These are phyloP conservation scores for Penstemon barbatus DNA, from an alignment of 257 asterid genomes.

Conservation along the genomic window DNA sequence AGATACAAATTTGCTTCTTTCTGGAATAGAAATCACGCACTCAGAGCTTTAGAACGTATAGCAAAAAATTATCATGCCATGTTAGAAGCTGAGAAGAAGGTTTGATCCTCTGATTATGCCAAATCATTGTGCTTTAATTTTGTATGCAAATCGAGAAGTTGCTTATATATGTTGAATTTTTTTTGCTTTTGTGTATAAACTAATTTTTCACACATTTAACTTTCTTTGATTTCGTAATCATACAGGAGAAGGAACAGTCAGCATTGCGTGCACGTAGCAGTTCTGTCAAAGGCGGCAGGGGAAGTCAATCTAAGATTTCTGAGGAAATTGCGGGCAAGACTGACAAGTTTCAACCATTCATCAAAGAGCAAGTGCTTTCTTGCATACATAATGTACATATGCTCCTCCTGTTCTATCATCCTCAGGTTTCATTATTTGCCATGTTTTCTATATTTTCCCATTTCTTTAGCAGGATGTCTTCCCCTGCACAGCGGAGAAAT, in stretches of 20 bases:
- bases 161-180: conserved; percentile 6
- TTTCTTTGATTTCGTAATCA: conserved; percentile 19
- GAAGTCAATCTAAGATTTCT: conserved; percentile 44
- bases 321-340: conserved; percentile 47
- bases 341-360: conserved; percentile 64
- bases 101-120: conserved; percentile 21
- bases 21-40: conserved; percentile 68
- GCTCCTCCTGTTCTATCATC: conserved; percentile 14
- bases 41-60: conserved; percentile 56
- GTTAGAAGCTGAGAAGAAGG: conserved; percentile 68
- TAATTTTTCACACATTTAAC: conserved; percentile 3
- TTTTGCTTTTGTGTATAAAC: neutral
- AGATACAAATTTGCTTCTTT: conserved; percentile 72
- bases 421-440: conserved; percentile 6
- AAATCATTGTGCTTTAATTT: conserved; percentile 15
- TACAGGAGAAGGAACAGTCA: conserved; percentile 87
- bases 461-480: conserved; percentile 63
- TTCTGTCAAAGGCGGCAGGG: conserved; percentile 50
- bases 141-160: neutral
- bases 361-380: conserved; percentile 79
- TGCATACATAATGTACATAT: conserved; percentile 63
- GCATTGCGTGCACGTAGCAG: conserved; percentile 95
- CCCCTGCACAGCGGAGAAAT: conserved; percentile 79
- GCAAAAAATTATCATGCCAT: conserved; percentile 50
- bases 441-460: conserved; percentile 9